Base-by-base conservation (phyloP, 2,329 filamentous ascomycete species). In the Cyphellophora europaea region DNA sequence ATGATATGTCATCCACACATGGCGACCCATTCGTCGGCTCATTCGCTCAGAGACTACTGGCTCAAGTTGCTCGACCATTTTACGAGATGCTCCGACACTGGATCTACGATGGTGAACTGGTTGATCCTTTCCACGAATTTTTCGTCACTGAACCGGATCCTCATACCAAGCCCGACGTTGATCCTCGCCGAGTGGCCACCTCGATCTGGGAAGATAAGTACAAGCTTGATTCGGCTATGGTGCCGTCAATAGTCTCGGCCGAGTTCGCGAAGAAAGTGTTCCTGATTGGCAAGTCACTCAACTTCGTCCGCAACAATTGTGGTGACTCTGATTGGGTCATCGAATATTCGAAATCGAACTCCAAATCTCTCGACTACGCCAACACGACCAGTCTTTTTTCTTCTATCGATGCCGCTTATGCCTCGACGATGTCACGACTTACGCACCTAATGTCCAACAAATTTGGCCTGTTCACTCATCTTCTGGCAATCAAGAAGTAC, bases 121-220 rank as follows among this genome's bases (percentile, higher is more conserved):
- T 85, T n/a, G 91, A 98, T 58, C 91, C 93, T 0, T 95, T 88
- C 52, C 72, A 78, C 37, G 91, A 98, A 53, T 98, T 98, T 60
- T 96, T 98, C 51, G 88, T 98, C 13, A 78, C 78, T 13, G 86
- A 95, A 55, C 85, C 89, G 48, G 74, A 79, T 34, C 69, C 74
- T 48, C 49, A 62, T 43, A 56, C 58, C 32, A 56, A 65, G 50
- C 67, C 74, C 41, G 64, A 68, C 38, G 51, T 58, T 17, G 63
- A 68, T 47, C 63, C 63, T 17, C 55, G 65, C 21, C 58, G 63
- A 33, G 61, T 64, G 30, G 82, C 84, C 11, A 88, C 82, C 23
- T 95, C 88, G 47, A 88, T 96, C 2, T 98, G 91, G 91, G 88
- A 96, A 57, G 87, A 94, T 59, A 96, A 96, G 56, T 98, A 94